Evolutionary conservation across 305 asterid species (phyloP), one percentile per base, ranked within the genome.

Genomic region (Fraxinus dipetala): DNA sequence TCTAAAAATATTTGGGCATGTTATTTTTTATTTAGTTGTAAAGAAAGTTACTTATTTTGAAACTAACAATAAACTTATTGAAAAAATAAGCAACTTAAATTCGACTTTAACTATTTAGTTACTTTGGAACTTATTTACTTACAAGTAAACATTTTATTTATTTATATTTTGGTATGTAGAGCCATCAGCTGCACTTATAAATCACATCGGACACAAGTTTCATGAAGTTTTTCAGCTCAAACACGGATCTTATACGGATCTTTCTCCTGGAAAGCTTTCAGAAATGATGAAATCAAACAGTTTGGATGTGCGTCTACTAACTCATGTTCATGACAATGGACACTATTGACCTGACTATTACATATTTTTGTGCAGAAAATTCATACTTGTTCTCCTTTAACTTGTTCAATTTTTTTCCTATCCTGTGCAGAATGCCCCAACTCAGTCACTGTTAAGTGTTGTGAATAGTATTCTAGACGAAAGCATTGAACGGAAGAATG

Each of bases 251-350:
- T 91, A 90, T 80, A 86, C 91, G 4, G 98, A 96, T 87, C 91
- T 94, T 78, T 93, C 98, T 1, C 88, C 93, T 54, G 81, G 97
- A 72, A 96, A 87, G 81, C 89, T 96, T 82, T 85, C 98, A 7
- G 98, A 94, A 86, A 92, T 96, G 97, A 92, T 93, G 97, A 93
- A 92, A 86, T 89, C 99, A 6, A 93, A 92, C 84, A 90, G 98
- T 92, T 89, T 96, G 87, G 98, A 96, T 87, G 99, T 94, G 84
- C 85, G 92, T 86, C 31, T 72, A 56, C 73, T 3, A 78, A 67
- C 72, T 51, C 76, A 67, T 75, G 36, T 85, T 84, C 82, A 78
- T 34, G 32, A 43, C 31, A 74, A 67, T 56, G 18, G 14, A 75
- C 35, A 78, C 72, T 16, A 16, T 75, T 34, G 11, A 7, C 72